Conservation (phyloP, 768 basidiomycete genomes). For the Trametes elegans region DNA sequence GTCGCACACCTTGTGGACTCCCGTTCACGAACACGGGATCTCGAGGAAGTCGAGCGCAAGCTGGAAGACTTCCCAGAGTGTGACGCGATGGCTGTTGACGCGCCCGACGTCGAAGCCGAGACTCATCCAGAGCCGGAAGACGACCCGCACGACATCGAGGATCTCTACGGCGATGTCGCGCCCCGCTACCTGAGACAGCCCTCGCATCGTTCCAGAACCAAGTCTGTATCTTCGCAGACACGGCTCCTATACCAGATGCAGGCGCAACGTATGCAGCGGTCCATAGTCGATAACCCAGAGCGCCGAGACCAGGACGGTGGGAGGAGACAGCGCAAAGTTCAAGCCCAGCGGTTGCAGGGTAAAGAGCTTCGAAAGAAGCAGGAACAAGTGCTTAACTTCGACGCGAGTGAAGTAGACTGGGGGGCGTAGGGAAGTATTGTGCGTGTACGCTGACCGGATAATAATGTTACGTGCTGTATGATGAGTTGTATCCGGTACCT, state of each 20-base stretch:
- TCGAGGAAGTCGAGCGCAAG: neutral
- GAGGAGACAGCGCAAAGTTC: neutral
- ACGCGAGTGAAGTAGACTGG: neutral
- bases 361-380: constrained; percentile 1
- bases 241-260: neutral
- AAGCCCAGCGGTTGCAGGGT: neutral
- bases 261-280: neutral
- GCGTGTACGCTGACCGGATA: neutral
- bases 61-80: neutral
- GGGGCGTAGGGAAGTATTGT: neutral
- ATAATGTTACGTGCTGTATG: neutral
- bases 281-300: too few relatives aligned
- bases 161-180: constrained; percentile 14
- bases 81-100: constrained; percentile 1
- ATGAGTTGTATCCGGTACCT: too few relatives aligned
- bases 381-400: neutral
- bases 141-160: constrained; percentile 15
- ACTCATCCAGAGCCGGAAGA: neutral
- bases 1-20: neutral
- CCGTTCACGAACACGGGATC: neutral
- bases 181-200: neutral
- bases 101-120: neutral
- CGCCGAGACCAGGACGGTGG: neutral
- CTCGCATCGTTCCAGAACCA: neutral
- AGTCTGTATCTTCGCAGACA: neutral